phyloP scores from a whole-genome alignment of 306 rosid species.

The Vicia sativa region DNA sequence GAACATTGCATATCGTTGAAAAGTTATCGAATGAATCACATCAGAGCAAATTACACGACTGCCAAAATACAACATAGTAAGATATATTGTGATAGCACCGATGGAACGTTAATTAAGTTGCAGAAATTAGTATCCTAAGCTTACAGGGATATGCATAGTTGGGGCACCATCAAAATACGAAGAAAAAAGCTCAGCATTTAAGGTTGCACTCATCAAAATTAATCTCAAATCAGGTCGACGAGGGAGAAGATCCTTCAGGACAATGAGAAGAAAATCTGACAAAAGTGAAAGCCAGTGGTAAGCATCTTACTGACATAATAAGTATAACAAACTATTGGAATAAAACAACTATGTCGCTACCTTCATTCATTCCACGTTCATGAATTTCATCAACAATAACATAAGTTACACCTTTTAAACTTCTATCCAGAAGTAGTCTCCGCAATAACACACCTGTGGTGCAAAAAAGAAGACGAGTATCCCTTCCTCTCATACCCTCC shows the following conservation, averaged over 20 bases:
- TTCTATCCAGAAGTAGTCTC: slow-evolving; percentile 87
- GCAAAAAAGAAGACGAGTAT: slow-evolving; percentile 89
- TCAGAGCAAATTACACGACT: neutral
- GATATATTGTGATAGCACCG: slow-evolving; percentile 3
- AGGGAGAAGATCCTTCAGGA: slow-evolving; percentile 93
- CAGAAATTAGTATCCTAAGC: slow-evolving; percentile 38
- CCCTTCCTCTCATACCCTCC: slow-evolving; percentile 97
- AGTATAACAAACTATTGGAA: slow-evolving; percentile 34
- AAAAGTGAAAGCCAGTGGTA: slow-evolving; percentile 36
- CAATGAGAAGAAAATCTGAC: slow-evolving; percentile 98
- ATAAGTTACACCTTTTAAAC: slow-evolving; percentile 81
- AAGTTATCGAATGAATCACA: slow-evolving; percentile 32
- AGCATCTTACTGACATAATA: slow-evolving; percentile 22
- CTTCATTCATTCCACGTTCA: slow-evolving; percentile 99
- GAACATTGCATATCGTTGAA: slow-evolving; percentile 18
- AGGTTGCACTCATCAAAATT: slow-evolving; percentile 97
- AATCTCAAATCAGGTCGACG: slow-evolving; percentile 84
- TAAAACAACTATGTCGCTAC: slow-evolving; percentile 45
- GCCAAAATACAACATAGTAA: slow-evolving; percentile 13
- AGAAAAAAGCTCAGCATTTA: slow-evolving; percentile 90
- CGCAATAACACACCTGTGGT: slow-evolving; percentile 96
- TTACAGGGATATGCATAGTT: slow-evolving; percentile 81
- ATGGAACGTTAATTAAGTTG: slow-evolving; percentile 13
- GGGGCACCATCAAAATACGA: slow-evolving; percentile 81
- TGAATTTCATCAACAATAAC: slow-evolving; percentile 98